Conservation (phyloP, 371 early-diverging fungal species). For the Mucor piriformis region DNA sequence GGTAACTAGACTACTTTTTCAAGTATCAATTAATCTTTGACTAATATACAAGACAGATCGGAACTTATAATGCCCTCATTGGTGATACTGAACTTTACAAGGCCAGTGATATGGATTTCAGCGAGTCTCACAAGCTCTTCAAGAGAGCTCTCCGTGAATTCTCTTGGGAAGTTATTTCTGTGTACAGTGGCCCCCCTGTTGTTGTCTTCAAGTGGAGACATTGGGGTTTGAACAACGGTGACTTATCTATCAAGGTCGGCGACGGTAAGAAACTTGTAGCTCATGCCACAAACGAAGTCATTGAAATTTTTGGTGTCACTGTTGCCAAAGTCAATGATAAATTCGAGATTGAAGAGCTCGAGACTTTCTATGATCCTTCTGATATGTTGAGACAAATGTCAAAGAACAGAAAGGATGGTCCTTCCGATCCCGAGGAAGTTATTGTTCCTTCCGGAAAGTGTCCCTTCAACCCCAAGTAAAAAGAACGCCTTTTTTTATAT, state of each 20-base stretch:
- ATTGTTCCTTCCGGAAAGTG: constrained; percentile 31
- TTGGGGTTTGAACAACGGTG: constrained; percentile 51
- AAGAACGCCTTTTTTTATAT: too few relatives aligned
- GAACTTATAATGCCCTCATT: constrained; percentile 57
- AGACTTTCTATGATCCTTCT: constrained; percentile 53
- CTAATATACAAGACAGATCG: constrained; percentile 26
- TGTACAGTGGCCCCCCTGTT: constrained; percentile 52
- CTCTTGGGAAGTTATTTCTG: constrained; percentile 54
- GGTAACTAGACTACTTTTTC: constrained; percentile 6
- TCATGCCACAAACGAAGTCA: constrained; percentile 41
- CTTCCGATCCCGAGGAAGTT: neutral
- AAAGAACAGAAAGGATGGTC: constrained; percentile 34
- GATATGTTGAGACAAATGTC: constrained; percentile 48
- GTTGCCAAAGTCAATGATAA: constrained; percentile 49
- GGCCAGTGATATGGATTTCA: constrained; percentile 53
- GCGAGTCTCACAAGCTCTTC: constrained; percentile 54
- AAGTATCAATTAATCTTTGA: neutral
- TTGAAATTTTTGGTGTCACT: constrained; percentile 47
- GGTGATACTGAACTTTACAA: constrained; percentile 56
- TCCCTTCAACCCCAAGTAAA: constrained; percentile 39
- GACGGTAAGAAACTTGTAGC: constrained; percentile 45
- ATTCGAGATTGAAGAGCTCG: constrained; percentile 44
- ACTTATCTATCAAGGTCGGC: constrained; percentile 39
- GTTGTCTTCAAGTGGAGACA: constrained; percentile 60
- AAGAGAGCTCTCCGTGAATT: constrained; percentile 50